Evolutionary conservation across 2,329 filamentous ascomycete species (phyloP), one percentile per base, ranked within the genome.

Genomic region (Endoconidiophora laricicola): DNA sequence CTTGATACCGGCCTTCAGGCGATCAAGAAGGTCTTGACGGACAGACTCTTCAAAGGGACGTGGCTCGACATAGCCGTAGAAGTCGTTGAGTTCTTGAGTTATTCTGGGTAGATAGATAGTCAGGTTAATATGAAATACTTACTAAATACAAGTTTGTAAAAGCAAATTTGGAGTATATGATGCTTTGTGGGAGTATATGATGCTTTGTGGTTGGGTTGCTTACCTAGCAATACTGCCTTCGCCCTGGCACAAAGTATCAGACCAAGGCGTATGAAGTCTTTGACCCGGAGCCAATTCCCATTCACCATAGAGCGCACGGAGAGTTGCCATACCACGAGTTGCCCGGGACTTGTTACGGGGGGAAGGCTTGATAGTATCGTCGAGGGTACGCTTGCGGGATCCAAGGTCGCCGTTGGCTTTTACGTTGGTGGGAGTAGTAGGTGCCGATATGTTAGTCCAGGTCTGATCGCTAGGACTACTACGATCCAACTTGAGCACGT

Each of bases 61-160:
- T 2, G 91, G 91, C 55, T 74, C 78, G 29, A 94, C 82, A 61
- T 81, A 93, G 36, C 88, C 71, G 61, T 88, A 93, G 61, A 95
- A 96, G 58, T 93, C 85, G 26, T 83, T 68, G 41, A 96, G 80
- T 63, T 98, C 91, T 59, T 87, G 86, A 63, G 96, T 87, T 23
- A 98, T 68, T 63, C 85, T 87, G 56, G n/a, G 44, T 14, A 43
- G 26, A 23, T 7, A 22, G 10, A 18, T 22, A 24, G 16, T 18
- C 16, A 18, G 37, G 36, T 52, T 48, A 29, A 52, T 14, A 23
- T 6, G 3, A 12, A 14, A 5, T 5, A 20, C 5, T 20, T 54
- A 49, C 10, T 9, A 5, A 10, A 2, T 3, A 12, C 4, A 33
- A 10, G 29, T 6, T 33, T 16, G 18, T 43, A 23, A 14, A 42